A percentile compares a stretch with the other conserved stretches of the same genome.
Conservation (phyloP, 2,329 filamentous ascomycete species). For the Pleochaeta shiraiana region DNA sequence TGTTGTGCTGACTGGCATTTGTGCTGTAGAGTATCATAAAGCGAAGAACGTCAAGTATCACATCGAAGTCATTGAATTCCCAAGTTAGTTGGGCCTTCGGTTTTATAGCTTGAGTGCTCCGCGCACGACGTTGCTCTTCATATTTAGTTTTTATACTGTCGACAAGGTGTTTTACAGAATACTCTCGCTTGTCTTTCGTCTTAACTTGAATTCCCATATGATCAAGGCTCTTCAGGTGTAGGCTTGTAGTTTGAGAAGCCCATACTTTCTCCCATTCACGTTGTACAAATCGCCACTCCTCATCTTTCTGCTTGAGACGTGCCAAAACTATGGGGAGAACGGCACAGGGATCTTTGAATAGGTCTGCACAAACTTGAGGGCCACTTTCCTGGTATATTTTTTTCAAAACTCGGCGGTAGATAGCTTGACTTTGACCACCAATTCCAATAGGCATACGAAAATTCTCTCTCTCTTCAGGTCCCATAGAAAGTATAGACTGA, state of each 20-base stretch:
- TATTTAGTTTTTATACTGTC: slow-evolving; percentile 82
- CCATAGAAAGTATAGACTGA: slow-evolving; percentile 69
- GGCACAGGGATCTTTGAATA: slow-evolving; percentile 64
- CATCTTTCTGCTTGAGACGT: slow-evolving; percentile 83
- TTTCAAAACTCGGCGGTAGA: slow-evolving; percentile 93
- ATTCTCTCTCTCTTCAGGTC: slow-evolving; percentile 42
- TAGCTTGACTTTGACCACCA: slow-evolving; percentile 83
- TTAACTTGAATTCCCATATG: slow-evolving; percentile 90
- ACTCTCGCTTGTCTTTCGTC: slow-evolving; percentile 71
- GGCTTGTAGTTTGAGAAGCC: slow-evolving; percentile 84
- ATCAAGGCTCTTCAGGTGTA: slow-evolving; percentile 90
- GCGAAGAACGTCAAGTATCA: slow-evolving; percentile 39
- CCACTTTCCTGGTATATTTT: slow-evolving; percentile 91
- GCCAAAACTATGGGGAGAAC: slow-evolving; percentile 79
- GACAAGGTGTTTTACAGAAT: slow-evolving; percentile 75
- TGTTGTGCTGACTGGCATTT: slow-evolving; percentile 47
- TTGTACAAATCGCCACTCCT: slow-evolving; percentile 93
- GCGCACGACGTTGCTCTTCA: slow-evolving; percentile 65
- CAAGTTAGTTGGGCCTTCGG: slow-evolving; percentile 55
- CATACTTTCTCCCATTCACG: slow-evolving; percentile 99
- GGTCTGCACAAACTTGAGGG: slow-evolving; percentile 63
- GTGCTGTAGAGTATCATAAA: slow-evolving; percentile 43
- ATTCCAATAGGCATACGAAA: slow-evolving; percentile 70
- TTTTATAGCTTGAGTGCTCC: slow-evolving; percentile 37
- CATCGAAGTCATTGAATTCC: slow-evolving; percentile 47